phyloP scores from a whole-genome alignment of 306 rosid species.

The Sophora flavescens region DNA sequence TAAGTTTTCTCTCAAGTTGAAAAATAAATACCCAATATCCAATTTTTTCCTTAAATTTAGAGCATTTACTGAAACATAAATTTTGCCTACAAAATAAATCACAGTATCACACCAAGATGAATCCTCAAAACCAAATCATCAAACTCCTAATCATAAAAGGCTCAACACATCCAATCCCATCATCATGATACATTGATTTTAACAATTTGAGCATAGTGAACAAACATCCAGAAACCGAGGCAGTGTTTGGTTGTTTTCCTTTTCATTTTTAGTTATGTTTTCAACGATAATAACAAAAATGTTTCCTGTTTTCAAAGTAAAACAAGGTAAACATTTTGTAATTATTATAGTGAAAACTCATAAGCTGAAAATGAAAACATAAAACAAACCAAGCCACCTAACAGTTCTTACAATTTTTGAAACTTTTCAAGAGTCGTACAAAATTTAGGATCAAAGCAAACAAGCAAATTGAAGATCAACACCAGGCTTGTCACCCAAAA shows the following conservation, averaged over 20 bases:
- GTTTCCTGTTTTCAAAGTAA: neutral
- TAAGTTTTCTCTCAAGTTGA: slow-evolving; percentile 38
- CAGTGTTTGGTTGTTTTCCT: neutral
- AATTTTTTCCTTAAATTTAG: slow-evolving; percentile 37
- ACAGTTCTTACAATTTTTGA: slow-evolving; percentile 36
- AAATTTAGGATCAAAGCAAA: slow-evolving; percentile 30
- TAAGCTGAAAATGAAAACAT: neutral
- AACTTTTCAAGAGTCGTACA: slow-evolving; percentile 15
- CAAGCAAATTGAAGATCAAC: slow-evolving; percentile 11
- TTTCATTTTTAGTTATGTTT: no score
- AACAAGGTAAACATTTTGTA: neutral
- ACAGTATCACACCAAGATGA: slow-evolving; percentile 21
- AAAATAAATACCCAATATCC: slow-evolving; percentile 38
- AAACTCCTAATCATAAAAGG: slow-evolving; percentile 18
- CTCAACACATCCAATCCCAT: slow-evolving; percentile 26
- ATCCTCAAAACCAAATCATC: slow-evolving; percentile 32
- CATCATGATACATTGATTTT: neutral
- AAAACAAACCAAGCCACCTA: neutral
- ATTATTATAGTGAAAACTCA: neutral
- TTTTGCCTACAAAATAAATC: slow-evolving; percentile 38
- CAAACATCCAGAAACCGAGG: neutral
- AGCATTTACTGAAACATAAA: slow-evolving; percentile 43
- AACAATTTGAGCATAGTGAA: slow-evolving; percentile 26
- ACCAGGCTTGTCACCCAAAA: neutral
- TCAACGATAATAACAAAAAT: neutral